Conservation (phyloP, 768 basidiomycete genomes). For the Rhizopogon sp. region DNA sequence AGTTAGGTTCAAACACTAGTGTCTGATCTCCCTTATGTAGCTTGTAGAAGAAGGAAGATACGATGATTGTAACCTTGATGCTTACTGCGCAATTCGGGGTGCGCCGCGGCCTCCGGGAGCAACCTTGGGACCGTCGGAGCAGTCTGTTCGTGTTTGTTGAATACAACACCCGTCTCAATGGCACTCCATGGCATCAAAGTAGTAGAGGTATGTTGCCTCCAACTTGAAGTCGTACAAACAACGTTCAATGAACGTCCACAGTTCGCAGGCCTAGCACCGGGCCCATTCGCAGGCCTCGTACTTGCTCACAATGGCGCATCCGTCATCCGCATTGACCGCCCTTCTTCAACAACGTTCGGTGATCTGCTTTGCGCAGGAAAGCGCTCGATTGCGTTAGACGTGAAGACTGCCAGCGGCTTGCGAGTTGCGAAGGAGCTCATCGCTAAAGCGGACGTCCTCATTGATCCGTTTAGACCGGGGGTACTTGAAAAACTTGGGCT, state of each 20-base stretch:
- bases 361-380: slow-evolving; percentile 70
- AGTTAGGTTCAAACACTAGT: too few relatives aligned
- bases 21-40: too few relatives aligned
- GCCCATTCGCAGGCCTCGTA: slow-evolving; percentile 72
- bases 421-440: slow-evolving; percentile 55
- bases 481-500: slow-evolving; percentile 75
- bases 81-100: too few relatives aligned
- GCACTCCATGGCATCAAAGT: slow-evolving; percentile 46
- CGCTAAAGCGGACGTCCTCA: slow-evolving; percentile 66
- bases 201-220: slow-evolving; percentile 33
- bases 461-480: slow-evolving; percentile 82
- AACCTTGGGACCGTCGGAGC: too few relatives aligned
- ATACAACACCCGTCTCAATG: slow-evolving; percentile 24
- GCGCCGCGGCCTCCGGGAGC: too few relatives aligned
- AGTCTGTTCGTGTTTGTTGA: background rate
- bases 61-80: too few relatives aligned
- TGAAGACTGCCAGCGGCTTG: slow-evolving; percentile 56
- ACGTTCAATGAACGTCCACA: slow-evolving; percentile 18
- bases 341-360: slow-evolving; percentile 29
- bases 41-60: too few relatives aligned
- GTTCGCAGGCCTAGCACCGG: slow-evolving; percentile 83
- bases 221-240: background rate
- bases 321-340: slow-evolving; percentile 71
- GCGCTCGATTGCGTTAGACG: slow-evolving; percentile 66
- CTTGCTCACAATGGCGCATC: slow-evolving; percentile 78